Conservation (phyloP, 1,139 yeast species). For the Saccharomyces hybrid region DNA sequence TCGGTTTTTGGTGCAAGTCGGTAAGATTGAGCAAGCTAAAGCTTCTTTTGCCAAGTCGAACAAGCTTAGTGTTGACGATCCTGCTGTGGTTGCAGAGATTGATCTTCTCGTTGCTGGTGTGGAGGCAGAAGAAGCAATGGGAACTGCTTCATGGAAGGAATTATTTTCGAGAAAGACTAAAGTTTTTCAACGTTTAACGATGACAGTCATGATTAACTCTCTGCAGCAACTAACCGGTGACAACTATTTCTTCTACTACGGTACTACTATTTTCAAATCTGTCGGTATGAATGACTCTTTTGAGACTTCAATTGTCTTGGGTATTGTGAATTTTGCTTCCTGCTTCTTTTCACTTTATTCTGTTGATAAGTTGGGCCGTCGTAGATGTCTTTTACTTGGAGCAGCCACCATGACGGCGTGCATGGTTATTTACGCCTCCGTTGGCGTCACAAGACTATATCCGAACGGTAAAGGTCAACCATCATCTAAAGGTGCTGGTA, state of each 20-base stretch:
- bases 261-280: not conserved
- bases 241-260: not conserved
- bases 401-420: not conserved
- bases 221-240: slow-evolving; percentile 72
- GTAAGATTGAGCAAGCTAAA: slow-evolving; percentile 39
- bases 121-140: slow-evolving; percentile 53
- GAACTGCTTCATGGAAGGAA: slow-evolving; percentile 52
- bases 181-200: slow-evolving; percentile 47
- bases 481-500: not conserved
- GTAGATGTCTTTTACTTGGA: not conserved
- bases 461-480: not conserved
- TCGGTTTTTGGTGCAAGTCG: slow-evolving; percentile 52
- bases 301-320: not conserved
- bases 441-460: not conserved
- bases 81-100: slow-evolving; percentile 49
- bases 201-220: slow-evolving; percentile 58
- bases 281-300: not conserved
- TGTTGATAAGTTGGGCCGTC: not conserved
- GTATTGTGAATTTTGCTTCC: not conserved
- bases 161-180: slow-evolving; percentile 52
- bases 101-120: slow-evolving; percentile 56
- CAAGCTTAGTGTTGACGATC: slow-evolving; percentile 47
- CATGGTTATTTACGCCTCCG: not conserved
- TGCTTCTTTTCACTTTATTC: not conserved
- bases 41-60: slow-evolving; percentile 42